These are phyloP conservation scores for Olyra latifolia DNA, from an alignment of 176 grass and related monocot species.

Conservation along the genomic window DNA sequence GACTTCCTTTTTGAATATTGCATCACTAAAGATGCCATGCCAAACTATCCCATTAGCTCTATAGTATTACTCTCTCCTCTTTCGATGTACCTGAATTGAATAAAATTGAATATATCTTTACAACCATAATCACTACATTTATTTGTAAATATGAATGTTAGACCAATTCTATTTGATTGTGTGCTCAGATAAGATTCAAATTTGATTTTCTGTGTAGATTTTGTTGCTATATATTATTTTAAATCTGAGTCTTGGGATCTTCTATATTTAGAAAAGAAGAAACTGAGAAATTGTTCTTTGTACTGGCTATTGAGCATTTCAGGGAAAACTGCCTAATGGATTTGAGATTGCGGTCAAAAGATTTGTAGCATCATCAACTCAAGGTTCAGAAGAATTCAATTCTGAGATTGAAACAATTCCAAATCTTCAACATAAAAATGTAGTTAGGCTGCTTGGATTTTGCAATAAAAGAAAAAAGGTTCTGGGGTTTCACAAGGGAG, in stretches of 20 bases:
- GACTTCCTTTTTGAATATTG: too few relatives aligned
- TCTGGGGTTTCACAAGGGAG: constrained; percentile 12
- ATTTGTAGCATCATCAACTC: neutral
- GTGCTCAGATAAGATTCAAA: neutral
- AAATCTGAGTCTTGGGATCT: neutral
- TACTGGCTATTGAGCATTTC: neutral
- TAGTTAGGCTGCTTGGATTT: constrained; percentile 25
- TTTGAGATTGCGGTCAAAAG: constrained; percentile 3
- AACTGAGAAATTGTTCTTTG: neutral
- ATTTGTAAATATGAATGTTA: neutral
- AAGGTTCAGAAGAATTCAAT: constrained; percentile 23
- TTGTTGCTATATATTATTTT: neutral
- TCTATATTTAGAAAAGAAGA: neutral
- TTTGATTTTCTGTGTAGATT: neutral
- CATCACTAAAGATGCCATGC: too few relatives aligned
- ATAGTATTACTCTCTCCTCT: too few relatives aligned
- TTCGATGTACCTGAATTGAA: too few relatives aligned
- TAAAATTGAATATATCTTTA: too few relatives aligned
- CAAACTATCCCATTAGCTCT: too few relatives aligned
- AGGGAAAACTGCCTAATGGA: constrained; percentile 13
- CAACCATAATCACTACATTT: neutral
- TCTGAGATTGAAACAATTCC: constrained; percentile 13
- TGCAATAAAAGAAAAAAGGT: constrained; percentile 27
- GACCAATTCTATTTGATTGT: neutral
- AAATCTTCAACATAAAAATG: constrained; percentile 29